These are phyloP conservation scores for Pleurotus citrinopileatus DNA, from an alignment of 768 basidiomycete species.

Conservation along the genomic window DNA sequence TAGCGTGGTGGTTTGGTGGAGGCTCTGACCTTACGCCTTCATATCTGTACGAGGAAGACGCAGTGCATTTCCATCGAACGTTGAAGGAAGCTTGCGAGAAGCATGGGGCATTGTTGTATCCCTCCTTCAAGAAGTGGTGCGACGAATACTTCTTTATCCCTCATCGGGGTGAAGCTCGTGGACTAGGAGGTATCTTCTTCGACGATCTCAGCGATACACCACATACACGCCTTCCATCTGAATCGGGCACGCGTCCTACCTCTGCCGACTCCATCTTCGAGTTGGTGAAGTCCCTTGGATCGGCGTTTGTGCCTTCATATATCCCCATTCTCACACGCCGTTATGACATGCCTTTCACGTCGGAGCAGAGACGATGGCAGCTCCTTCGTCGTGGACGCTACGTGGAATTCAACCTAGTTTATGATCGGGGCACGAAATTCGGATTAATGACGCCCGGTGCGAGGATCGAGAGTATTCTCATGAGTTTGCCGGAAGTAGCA, in stretches of 20 bases:
- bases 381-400: conserved; percentile 87
- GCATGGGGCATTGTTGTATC: conserved; percentile 68
- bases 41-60: conserved; percentile 89
- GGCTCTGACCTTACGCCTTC: conserved; percentile 93
- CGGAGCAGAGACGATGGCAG: conserved; percentile 86
- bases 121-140: conserved; percentile 90
- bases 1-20: conserved; percentile 99
- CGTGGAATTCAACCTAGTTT: conserved; percentile 91
- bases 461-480: conserved; percentile 85
- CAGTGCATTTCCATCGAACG: conserved; percentile 78
- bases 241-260: conserved; percentile 41
- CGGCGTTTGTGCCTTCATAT: conserved; percentile 88
- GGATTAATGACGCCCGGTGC: conserved; percentile 83
- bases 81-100: conserved; percentile 74
- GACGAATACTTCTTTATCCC: conserved; percentile 96
- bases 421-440: conserved; percentile 87
- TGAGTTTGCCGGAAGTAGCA: conserved; percentile 85
- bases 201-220: conserved; percentile 78
- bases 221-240: conserved; percentile 60
- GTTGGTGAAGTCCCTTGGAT: conserved; percentile 68
- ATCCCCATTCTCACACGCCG: conserved; percentile 77
- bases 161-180: conserved; percentile 83
- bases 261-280: conserved; percentile 71
- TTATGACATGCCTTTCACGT: conserved; percentile 51
- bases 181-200: conserved; percentile 94